A percentile compares a stretch with the other conserved stretches of the same genome.
Conservation (phyloP, 257 asterid genomes). For the Verbascum thapsus region DNA sequence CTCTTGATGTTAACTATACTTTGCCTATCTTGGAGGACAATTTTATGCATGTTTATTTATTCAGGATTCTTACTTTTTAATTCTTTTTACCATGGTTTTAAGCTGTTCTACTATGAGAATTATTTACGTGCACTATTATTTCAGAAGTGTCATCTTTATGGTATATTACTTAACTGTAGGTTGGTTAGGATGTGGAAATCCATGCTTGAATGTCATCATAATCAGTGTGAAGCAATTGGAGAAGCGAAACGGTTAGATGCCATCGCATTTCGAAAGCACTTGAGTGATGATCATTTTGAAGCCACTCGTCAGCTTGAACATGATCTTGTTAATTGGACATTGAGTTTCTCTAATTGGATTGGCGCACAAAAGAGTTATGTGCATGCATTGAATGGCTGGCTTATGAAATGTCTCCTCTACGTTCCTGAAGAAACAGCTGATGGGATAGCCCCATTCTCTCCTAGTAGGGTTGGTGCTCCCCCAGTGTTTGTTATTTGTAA, state of each 20-base stretch:
- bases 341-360: conserved; percentile 80
- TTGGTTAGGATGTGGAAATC: conserved; percentile 87
- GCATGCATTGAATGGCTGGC: conserved; percentile 80
- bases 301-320: conserved; percentile 84
- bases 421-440: conserved; percentile 95
- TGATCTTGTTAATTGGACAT: conserved; percentile 79
- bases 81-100: no score
- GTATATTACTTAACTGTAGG: conserved; percentile 38
- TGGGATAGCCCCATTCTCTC: conserved; percentile 87
- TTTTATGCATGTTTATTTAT: no score
- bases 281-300: conserved; percentile 73
- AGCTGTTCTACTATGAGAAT: background rate
- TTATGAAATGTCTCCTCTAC: conserved; percentile 83
- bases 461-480: conserved; percentile 93
- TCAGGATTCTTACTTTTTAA: no score
- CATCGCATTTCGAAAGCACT: conserved; percentile 66
- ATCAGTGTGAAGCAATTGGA: conserved; percentile 77
- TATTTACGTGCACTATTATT: no score
- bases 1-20: no score
- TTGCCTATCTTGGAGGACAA: no score
- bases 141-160: conserved; percentile 11
- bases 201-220: conserved; percentile 90
- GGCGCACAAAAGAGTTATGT: conserved; percentile 75
- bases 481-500: conserved; percentile 75
- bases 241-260: conserved; percentile 81